Evolutionary conservation across 345 rosid species (phyloP), one percentile per base, ranked within the genome.

Genomic region (Bruguiera sexangula): DNA sequence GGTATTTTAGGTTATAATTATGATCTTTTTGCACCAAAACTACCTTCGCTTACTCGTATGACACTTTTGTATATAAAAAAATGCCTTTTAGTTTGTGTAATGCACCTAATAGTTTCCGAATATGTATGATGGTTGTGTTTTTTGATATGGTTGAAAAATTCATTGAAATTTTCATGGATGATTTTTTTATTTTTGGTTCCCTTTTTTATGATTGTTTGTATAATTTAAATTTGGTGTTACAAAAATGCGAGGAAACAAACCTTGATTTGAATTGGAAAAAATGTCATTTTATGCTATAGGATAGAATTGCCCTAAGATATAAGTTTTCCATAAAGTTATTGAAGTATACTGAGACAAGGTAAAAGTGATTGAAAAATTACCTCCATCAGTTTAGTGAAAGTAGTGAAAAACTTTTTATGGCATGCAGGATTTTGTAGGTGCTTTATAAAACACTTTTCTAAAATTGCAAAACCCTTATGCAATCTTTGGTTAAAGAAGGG

Each of bases 381-480:
- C 22, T 22, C 22, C 22, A 22, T 22, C 22, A 0, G 22, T 22
- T 22, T 22, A 22, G 0, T 22, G 22, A 0, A 22, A 32, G 51
- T 21, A 34, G 21, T 34, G 0, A 32, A 9, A 37, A 37, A 5
- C 11, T 32, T 19, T 29, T 60, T 60, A 16, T 31, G 63, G 7
- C 63, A 30, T 60, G 63, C 0, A 3, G 1, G 34, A 18, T 63
- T 37, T 5, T 63, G 34, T 34, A 32, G 66, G 11, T 16, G 26
- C 18, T 62, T 62, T 30, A 65, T 22, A 2, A 26, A 65, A 11
- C 37, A 65, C 6, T 50, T 65, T 29, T 65, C 68, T 6, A 65
- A 6, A 10, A 65, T 65, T 11, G 19, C 34, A 8, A 8, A 18
- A 20, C 66, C 46, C 34, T 22, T 36, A 10, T 9, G 20, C 6